Evolutionary conservation across 495 filamentous ascomycete species (phyloP), one percentile per base, ranked within the genome.

Genomic region (Hypoxylon fuscum): DNA sequence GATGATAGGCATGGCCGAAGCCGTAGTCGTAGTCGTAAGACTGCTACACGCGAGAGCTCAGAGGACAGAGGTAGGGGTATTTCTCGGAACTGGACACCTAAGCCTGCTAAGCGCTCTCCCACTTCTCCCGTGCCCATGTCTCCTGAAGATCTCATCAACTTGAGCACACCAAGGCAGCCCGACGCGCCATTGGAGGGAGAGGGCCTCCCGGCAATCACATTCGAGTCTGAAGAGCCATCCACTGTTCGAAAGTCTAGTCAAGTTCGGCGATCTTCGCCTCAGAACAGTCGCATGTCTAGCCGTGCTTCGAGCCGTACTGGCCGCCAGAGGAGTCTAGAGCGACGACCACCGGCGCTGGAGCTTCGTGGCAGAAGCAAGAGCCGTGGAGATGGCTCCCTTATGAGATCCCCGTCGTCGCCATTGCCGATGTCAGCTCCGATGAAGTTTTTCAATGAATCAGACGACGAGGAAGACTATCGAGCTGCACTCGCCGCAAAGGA

Each of bases 81-180:
- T 7, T 77, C 82, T 50, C 85, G 87, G 40, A 90, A 89, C 60
- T 90, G 92, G 60, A 89, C 87, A 34, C 73, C 76, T 49, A 79
- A 77, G 68, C 88, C 92, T 23, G 89, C 90, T 5, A 96, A 96
- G 69, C 82, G 91, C 4, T 96, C 93, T 5, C 93, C 92, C 3
- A 94, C 91, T 38, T 96, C 92, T 8, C 93, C 93, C 0, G 85
- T 96, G 10, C 90, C 92, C 14, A 96, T 97, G 93, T 93, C 92
- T 1, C 91, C 91, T 0, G 90, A 96, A 63, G 91, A 95, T 56
- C 64, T 90, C 63, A 84, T 85, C 65, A 83, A 80, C 61, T 78
- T 85, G 31, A 78, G 83, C 45, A 82, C 74, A 0, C 78, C 76
- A 1, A 79, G 68, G 25, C 60, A 75, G 12, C 45, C 64, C 40